Base-by-base conservation (phyloP, 345 rosid genomes). In the Aethionema arabicum region DNA sequence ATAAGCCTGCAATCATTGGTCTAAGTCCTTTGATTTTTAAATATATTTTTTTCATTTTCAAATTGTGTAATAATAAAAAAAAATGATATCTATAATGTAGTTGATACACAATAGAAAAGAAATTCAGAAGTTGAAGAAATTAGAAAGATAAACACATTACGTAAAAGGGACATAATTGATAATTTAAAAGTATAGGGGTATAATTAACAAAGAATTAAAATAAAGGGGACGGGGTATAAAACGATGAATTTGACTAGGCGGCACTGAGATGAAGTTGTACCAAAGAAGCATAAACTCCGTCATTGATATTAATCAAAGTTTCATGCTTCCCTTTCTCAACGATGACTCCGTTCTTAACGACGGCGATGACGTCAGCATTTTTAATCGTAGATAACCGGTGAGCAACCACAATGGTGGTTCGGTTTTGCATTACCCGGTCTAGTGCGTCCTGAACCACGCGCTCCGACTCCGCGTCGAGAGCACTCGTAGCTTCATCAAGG, bases 401-500 rank as follows among this genome's bases (percentile, higher is more conserved):
- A 6, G 95, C 95, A 3, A 86, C 81, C 2, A 84, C 72, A 1
- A 86, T 61, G 0, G 91, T 83, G 0, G 91, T 89, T 40, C 87
- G 72, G 67, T 77, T 71, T 67, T 77, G 82, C 82, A 74, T 77
- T 4, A 77, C 83, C 36, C 76, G 57, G 32, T 86, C 95, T 21
- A 83, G 57, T 5, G 95, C 89, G 10, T 82, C 87, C n/a, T 86
- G 91, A 10, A 86, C 91, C 53, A 83, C 79, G 1, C 84, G 74
- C 40, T 84, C 90, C 0, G 95, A 86, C 50, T 89, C 95, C 0
- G 91, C 86, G 56, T 86, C 95, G 0, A 86, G 78, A 0, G 95
- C 95, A 52, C 95, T 86, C 0, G 95, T 89, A 0, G 88, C 96
- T 66, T 89, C 96, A 33, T 89, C 95, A 5, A 86, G 71, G 14